Evolutionary conservation across 169 alveolate genomes (phyloP).

Genomic region (Plasmodium berghei): DNA sequence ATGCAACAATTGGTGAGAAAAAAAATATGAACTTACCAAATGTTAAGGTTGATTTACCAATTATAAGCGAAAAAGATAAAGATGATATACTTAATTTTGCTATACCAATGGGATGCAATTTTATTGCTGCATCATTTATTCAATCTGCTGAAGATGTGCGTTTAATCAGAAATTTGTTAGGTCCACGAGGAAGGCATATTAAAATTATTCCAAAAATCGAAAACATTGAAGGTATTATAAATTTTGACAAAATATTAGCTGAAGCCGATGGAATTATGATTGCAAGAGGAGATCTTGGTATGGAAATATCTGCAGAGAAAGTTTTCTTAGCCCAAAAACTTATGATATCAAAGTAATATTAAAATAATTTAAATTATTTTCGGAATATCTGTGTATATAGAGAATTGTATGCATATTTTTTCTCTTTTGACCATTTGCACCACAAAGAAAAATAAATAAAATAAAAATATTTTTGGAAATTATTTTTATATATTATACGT

Average conservation of each 20-base stretch:
- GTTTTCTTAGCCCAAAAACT: conserved; percentile 97
- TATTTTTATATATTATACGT: conserved; percentile 29
- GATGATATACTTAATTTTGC: conserved; percentile 97
- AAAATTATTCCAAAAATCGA: conserved; percentile 98
- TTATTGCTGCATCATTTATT: conserved; percentile 94
- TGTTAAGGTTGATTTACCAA: conserved; percentile 96
- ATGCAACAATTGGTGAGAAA: conserved; percentile 95
- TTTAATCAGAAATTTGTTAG: conserved; percentile 84
- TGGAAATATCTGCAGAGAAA: conserved; percentile 98
- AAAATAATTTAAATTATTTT: not conserved
- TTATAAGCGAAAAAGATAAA: conserved; percentile 97
- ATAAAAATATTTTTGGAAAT: not conserved
- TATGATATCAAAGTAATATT: conserved; percentile 92
- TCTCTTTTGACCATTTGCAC: conserved; percentile 6
- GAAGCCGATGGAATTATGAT: conserved; percentile 99
- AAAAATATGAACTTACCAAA: conserved; percentile 99
- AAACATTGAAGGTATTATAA: conserved; percentile 96
- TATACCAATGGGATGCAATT: conserved; percentile 95
- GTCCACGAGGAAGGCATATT: conserved; percentile 93
- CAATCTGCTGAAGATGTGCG: conserved; percentile 87
- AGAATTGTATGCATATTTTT: not conserved
- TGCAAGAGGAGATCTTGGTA: conserved; percentile 99
- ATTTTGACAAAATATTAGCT: conserved; percentile 95
- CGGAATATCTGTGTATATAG: not conserved
- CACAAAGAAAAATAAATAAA: conserved; percentile 27